Evolutionary conservation across 1,139 yeast genomes (phyloP).

Genomic region (Kodamaea suecica): DNA sequence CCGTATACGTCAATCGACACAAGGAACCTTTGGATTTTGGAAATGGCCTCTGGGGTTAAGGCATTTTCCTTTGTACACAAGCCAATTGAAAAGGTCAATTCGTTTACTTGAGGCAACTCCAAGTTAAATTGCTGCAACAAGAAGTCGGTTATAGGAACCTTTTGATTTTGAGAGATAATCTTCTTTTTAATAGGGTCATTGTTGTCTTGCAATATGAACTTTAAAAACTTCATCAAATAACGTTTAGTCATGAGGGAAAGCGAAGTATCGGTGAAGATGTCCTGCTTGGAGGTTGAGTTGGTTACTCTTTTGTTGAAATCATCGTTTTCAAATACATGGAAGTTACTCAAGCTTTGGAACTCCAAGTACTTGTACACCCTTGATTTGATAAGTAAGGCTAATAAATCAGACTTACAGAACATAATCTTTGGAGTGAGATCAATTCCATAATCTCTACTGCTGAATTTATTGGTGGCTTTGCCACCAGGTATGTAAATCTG

Average conservation of each 20-base stretch:
- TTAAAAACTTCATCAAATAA: constrained; percentile 85
- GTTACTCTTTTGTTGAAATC: constrained; percentile 75
- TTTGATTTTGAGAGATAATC: constrained; percentile 54
- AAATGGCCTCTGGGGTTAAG: constrained; percentile 68
- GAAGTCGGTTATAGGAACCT: constrained; percentile 57
- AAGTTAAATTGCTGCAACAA: constrained; percentile 64
- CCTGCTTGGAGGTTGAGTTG: constrained; percentile 70
- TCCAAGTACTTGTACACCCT: constrained; percentile 90
- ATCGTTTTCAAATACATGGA: constrained; percentile 91
- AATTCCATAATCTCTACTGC: constrained; percentile 75
- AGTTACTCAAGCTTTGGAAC: constrained; percentile 81
- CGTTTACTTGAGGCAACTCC: constrained; percentile 72
- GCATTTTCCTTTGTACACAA: constrained; percentile 61
- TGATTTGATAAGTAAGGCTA: constrained; percentile 73
- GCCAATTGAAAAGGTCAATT: constrained; percentile 82
- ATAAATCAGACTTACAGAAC: constrained; percentile 84
- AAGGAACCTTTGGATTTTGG: constrained; percentile 78
- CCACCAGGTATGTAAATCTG: constrained; percentile 68
- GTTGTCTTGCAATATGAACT: constrained; percentile 73
- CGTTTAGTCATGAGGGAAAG: constrained; percentile 76
- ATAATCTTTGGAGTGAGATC: constrained; percentile 86
- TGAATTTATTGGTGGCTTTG: constrained; percentile 40
- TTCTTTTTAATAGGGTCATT: constrained; percentile 49
- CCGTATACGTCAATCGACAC: constrained; percentile 92
- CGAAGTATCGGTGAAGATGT: constrained; percentile 86